These are phyloP conservation scores for Fusarium sp. DNA, from an alignment of 2,329 filamentous ascomycete species.

Conservation along the genomic window DNA sequence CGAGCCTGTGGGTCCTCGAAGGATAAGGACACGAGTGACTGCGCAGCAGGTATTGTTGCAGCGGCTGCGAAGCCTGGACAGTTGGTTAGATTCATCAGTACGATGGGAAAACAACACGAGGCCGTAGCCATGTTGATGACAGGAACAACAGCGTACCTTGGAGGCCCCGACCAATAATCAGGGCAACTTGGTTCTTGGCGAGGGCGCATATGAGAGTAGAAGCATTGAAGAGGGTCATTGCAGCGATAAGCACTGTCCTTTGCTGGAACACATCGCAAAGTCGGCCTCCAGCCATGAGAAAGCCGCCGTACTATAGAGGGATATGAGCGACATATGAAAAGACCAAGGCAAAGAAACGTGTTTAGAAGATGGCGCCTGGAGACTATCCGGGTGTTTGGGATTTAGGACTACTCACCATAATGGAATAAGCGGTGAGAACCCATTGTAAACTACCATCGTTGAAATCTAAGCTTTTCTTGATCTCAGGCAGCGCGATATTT, in stretches of 20 bases:
- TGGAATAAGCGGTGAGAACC: background rate
- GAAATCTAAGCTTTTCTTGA: background rate
- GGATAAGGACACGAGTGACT: background rate
- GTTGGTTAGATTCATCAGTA: background rate
- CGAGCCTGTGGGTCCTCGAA: background rate
- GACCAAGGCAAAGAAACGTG: background rate
- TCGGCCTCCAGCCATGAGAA: background rate
- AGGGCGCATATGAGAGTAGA: background rate
- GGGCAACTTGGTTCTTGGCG: background rate
- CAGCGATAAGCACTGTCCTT: background rate
- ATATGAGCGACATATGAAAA: background rate
- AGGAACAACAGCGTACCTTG: background rate
- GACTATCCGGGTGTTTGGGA: background rate
- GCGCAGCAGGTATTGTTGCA: background rate
- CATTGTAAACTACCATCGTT: background rate
- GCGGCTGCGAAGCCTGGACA: background rate
- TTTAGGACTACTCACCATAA: background rate
- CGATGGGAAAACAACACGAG: background rate
- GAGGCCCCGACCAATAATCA: background rate
- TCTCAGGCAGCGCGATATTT: background rate
- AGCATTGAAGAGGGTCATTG: background rate
- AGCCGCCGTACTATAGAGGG: background rate
- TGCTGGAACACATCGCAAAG: background rate
- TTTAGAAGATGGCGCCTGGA: background rate
- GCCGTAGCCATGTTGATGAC: too few relatives aligned